phyloP scores from a whole-genome alignment of 805 yeast species.

The Pichia californica region DNA sequence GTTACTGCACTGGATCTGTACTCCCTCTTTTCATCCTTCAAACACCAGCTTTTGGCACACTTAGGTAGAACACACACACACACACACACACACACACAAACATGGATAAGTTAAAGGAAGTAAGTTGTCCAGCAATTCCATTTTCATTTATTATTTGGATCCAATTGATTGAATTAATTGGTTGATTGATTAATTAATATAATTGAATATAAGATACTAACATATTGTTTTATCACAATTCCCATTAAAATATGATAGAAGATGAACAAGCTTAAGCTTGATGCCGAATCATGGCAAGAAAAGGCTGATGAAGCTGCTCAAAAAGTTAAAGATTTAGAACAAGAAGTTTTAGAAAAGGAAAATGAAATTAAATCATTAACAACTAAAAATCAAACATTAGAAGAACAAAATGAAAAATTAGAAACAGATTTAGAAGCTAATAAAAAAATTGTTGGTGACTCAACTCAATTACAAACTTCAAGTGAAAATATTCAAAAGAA shows the following conservation, averaged over 20 bases:
- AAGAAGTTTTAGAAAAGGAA: conserved; percentile 86
- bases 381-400: conserved; percentile 86
- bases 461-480: conserved; percentile 78
- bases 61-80: no score
- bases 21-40: no score
- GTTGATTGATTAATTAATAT: no score
- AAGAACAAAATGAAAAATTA: conserved; percentile 72
- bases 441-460: conserved; percentile 85
- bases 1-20: no score
- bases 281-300: conserved; percentile 96
- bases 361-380: conserved; percentile 90
- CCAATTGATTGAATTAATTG: no score
- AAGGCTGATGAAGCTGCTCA: conserved; percentile 82
- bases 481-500: conserved; percentile 90
- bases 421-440: conserved; percentile 68
- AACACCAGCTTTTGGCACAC: no score
- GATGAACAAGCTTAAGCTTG: conserved; percentile 82
- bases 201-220: not conserved
- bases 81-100: not conserved
- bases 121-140: conserved; percentile 21
- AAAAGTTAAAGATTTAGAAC: conserved; percentile 84
- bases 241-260: no score
- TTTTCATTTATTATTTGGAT: no score
- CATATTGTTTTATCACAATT: not conserved
- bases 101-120: conserved; percentile 47